These are phyloP conservation scores for Rostrohypoxylon terebratum DNA, from an alignment of 495 filamentous ascomycete species.

Conservation along the genomic window DNA sequence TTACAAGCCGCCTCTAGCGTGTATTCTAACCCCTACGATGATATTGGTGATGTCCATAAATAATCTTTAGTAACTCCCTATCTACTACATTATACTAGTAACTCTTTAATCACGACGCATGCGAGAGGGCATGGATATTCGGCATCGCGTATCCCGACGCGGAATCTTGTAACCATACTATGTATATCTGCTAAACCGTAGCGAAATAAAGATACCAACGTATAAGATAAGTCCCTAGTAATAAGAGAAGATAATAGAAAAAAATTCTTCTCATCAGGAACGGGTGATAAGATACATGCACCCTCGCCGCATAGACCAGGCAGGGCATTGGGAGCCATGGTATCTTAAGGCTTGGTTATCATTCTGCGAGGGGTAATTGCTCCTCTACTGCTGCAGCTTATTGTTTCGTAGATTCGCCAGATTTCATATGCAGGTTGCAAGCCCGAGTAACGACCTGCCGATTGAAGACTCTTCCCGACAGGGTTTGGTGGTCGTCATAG, in stretches of 20 bases:
- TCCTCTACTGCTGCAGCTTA: conserved; percentile 34
- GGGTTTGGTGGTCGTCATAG: conserved; percentile 34
- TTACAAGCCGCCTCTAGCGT: conserved; percentile 12
- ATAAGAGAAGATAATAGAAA: conserved; percentile 9
- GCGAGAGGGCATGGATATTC: conserved; percentile 3
- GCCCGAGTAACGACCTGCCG: conserved; percentile 42
- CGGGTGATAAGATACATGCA: conserved; percentile 35
- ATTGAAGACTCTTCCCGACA: conserved; percentile 45
- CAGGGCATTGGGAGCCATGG: conserved; percentile 39
- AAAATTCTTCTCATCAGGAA: conserved; percentile 25
- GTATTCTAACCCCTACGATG: conserved; percentile 13
- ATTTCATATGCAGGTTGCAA: conserved; percentile 42
- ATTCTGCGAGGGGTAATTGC: conserved; percentile 39
- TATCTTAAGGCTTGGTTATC: conserved; percentile 43
- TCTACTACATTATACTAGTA: neutral
- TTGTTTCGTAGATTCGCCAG: conserved; percentile 42
- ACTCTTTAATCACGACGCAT: conserved; percentile 25
- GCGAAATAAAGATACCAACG: neutral
- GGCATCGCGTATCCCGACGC: conserved; percentile 30
- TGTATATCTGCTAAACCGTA: neutral
- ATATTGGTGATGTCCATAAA: conserved; percentile 22
- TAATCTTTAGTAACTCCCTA: neutral
- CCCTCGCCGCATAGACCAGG: conserved; percentile 27
- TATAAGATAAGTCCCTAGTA: neutral
- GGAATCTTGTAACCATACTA: conserved; percentile 14